A percentile compares a stretch with the other conserved stretches of the same genome.
These are phyloP conservation scores for Aureobasidium sp. DNA, from an alignment of 2,329 filamentous ascomycete species.

Conservation along the genomic window DNA sequence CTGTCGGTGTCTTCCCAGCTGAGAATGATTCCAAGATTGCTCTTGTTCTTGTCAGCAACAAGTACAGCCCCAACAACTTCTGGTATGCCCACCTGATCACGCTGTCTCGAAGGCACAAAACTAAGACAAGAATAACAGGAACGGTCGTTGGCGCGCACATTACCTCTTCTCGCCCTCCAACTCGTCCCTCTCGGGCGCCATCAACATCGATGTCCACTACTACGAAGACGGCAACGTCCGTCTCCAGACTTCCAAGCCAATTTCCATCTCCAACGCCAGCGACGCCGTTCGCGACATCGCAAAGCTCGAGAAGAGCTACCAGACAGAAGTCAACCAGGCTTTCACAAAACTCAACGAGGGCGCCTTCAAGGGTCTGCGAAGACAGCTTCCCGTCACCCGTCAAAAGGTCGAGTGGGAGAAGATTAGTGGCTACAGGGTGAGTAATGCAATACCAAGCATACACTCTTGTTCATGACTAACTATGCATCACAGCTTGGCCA, in stretches of 20 bases:
- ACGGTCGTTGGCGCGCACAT: conserved; percentile 87
- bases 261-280: conserved; percentile 52
- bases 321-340: conserved; percentile 88
- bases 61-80: conserved; percentile 97
- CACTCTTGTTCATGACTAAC: conserved; percentile 1
- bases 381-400: conserved; percentile 89
- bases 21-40: conserved; percentile 68
- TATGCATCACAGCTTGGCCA: conserved; percentile 32
- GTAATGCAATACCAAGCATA: conserved; percentile 22
- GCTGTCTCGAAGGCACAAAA: neutral
- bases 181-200: conserved; percentile 60
- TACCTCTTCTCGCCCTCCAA: conserved; percentile 71
- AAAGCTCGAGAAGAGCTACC: conserved; percentile 77
- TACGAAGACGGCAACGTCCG: conserved; percentile 99
- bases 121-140: conserved; percentile 45
- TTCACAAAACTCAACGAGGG: conserved; percentile 86
- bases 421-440: conserved; percentile 80
- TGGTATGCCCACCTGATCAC: conserved; percentile 51
- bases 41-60: conserved; percentile 82
- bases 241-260: conserved; percentile 75
- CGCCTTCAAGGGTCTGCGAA: conserved; percentile 83
- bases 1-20: conserved; percentile 74
- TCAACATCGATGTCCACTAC: conserved; percentile 97
- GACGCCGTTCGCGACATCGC: conserved; percentile 73
- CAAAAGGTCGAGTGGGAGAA: conserved; percentile 99